A percentile compares a stretch with the other conserved stretches of the same genome.
Conservation (phyloP, 2,329 filamentous ascomycete genomes). For the Fusarium irregulare region DNA sequence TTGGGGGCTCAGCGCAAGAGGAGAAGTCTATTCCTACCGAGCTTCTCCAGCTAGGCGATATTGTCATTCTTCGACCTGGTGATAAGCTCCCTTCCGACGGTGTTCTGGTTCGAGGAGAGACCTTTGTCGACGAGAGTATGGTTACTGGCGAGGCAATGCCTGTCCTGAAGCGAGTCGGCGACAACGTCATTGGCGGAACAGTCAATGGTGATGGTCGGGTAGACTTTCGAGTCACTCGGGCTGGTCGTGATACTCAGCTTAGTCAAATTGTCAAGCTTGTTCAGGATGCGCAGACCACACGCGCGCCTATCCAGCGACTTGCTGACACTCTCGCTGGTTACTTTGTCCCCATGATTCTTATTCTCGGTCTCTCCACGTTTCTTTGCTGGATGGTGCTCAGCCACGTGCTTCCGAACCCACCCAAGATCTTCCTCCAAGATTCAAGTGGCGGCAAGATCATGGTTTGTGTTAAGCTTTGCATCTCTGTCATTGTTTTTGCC, state of each 20-base stretch:
- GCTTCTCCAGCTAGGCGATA: slow-evolving; percentile 90
- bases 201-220: slow-evolving; percentile 93
- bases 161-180: slow-evolving; percentile 86
- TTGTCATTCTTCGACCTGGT: slow-evolving; percentile 91
- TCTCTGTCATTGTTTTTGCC: slow-evolving; percentile 97
- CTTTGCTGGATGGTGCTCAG: slow-evolving; percentile 94
- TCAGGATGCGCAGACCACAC: slow-evolving; percentile 93
- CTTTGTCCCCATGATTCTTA: slow-evolving; percentile 90
- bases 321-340: slow-evolving; percentile 92
- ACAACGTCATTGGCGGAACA: slow-evolving; percentile 87
- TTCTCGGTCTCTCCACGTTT: slow-evolving; percentile 87
- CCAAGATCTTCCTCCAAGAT: slow-evolving; percentile 83
- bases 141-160: slow-evolving; percentile 98
- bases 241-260: slow-evolving; percentile 93
- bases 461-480: slow-evolving; percentile 97
- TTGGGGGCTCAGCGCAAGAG: slow-evolving; percentile 73
- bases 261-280: slow-evolving; percentile 99
- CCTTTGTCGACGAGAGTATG: slow-evolving; percentile 97
- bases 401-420: slow-evolving; percentile 85
- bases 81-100: slow-evolving; percentile 98
- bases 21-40: slow-evolving; percentile 93
- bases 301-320: slow-evolving; percentile 93
- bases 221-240: slow-evolving; percentile 91
- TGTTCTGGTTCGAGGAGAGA: slow-evolving; percentile 85
- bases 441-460: slow-evolving; percentile 91